A percentile compares a stretch with the other conserved stretches of the same genome.
phyloP scores from a whole-genome alignment of 1,284 basidiomycete genomes.

The Boletus mariae region DNA sequence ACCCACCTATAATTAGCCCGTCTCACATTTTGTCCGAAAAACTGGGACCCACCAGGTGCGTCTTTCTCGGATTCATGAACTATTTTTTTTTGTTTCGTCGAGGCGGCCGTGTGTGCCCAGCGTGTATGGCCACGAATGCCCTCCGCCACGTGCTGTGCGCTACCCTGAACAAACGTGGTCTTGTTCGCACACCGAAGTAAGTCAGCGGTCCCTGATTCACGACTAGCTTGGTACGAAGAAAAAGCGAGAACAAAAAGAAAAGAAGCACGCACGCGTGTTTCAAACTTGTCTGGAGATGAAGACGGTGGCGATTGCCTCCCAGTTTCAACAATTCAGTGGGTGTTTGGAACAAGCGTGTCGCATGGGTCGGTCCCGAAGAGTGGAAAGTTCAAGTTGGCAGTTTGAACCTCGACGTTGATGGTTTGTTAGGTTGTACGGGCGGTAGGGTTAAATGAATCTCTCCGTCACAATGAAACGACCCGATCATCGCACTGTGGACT shows the following conservation, averaged over 20 bases:
- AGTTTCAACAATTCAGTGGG: background rate
- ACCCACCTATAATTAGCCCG: background rate
- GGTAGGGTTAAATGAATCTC: background rate
- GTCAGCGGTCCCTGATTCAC: background rate
- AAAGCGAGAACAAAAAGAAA: background rate
- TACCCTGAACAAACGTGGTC: background rate
- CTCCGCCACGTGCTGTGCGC: background rate
- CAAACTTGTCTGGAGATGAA: background rate
- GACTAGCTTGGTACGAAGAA: background rate
- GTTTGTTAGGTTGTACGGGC: background rate
- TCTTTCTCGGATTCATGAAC: background rate
- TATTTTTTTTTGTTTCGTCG: background rate
- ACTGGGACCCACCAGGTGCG: background rate
- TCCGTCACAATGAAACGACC: constrained; percentile 2
- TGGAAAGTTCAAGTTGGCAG: background rate
- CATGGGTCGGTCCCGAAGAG: background rate
- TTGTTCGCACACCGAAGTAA: background rate
- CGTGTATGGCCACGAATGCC: background rate
- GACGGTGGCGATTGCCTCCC: background rate
- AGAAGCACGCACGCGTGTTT: background rate
- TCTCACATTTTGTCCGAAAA: background rate
- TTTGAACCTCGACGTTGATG: background rate
- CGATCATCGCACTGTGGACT: background rate
- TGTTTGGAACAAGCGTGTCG: background rate
- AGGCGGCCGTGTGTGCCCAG: background rate